A percentile compares a stretch with the other conserved stretches of the same genome.
Evolutionary conservation across 495 filamentous ascomycete species (phyloP).

Genomic region (Lophium mytilinum): DNA sequence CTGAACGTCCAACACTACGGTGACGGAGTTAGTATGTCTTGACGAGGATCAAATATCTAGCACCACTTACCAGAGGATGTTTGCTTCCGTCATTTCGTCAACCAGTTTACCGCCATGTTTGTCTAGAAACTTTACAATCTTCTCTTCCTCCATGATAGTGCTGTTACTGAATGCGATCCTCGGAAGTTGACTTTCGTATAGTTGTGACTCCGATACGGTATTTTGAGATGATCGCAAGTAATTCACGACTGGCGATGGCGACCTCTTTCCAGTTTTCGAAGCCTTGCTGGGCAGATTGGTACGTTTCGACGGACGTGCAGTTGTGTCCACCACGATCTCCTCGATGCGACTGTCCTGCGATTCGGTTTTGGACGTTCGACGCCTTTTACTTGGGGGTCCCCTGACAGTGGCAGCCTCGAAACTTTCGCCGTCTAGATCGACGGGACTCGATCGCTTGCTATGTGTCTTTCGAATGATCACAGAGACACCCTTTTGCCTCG

Average conservation of each 20-base stretch:
- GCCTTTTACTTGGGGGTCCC: not conserved
- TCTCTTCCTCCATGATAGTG: conserved; percentile 8
- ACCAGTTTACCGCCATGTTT: conserved; percentile 27
- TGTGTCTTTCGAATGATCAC: too few relatives aligned
- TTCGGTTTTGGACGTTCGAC: not conserved
- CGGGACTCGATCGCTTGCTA: too few relatives aligned
- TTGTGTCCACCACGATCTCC: conserved; percentile 1
- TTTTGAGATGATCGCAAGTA: not conserved
- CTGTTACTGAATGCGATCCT: conserved; percentile 31
- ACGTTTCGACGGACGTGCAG: not conserved
- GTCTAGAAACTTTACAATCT: conserved; percentile 28
- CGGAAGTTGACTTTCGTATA: conserved; percentile 20
- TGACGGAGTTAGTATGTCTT: not conserved
- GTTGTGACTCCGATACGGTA: not conserved
- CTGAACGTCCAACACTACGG: conserved; percentile 28
- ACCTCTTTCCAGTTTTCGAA: not conserved
- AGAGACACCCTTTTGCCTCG: too few relatives aligned
- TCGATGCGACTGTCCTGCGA: not conserved
- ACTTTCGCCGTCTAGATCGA: too few relatives aligned
- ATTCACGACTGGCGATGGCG: not conserved
- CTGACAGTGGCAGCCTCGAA: not conserved
- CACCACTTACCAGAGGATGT: conserved; percentile 30
- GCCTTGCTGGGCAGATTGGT: not conserved
- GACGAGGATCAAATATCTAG: not conserved
- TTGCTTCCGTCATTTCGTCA: conserved; percentile 13